Base-by-base conservation (phyloP, 345 rosid species). In the Gossypium longicalyx region DNA sequence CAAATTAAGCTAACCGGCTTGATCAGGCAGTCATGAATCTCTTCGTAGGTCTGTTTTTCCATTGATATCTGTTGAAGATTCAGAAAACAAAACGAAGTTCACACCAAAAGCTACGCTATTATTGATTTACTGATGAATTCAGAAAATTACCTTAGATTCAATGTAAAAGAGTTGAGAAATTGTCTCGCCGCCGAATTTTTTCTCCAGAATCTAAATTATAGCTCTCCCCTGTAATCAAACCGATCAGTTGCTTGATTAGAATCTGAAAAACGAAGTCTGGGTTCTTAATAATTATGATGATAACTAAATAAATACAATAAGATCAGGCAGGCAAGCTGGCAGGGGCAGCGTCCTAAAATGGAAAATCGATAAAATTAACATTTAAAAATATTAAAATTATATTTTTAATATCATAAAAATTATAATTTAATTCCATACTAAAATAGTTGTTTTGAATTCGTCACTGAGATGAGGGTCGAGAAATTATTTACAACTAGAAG, bases 1-100 rank as follows among this genome's bases (percentile, higher is more conserved):
- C 7, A 11, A 62, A 70, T 7, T 2, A 49, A 48, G 47, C 83
- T 67, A 27, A 87, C 93, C 85, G 74, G 80, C 81, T 86, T 81
- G 81, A 81, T 80, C 70, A 74, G 78, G 73, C 84, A 86, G 64
- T 86, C 58, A 57, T 78, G 84, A 68, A 77, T 73, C 23, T 77
- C 73, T n/a, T 70, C 61, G 12, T 12, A 20, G 12, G 66, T 77
- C 68, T 67, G 73, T 56, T 52, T 48, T 48, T 80, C 89, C 85
- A 82, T 84, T 38, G 79, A 48, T 15, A 17, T 41, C 43, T 48
- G 22, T 69, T 59, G n/a, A 13, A 60, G 23, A 59, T 57, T 54
- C 19, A 38, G 6, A 15, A 25, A 62, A 29, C n/a, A 63, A 38
- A 12, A 15, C 4, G 1, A n/a, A 47, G 29, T 60, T 9, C 5